phyloP scores from a whole-genome alignment of 257 asterid genomes.

The Solanum medicagineum region DNA sequence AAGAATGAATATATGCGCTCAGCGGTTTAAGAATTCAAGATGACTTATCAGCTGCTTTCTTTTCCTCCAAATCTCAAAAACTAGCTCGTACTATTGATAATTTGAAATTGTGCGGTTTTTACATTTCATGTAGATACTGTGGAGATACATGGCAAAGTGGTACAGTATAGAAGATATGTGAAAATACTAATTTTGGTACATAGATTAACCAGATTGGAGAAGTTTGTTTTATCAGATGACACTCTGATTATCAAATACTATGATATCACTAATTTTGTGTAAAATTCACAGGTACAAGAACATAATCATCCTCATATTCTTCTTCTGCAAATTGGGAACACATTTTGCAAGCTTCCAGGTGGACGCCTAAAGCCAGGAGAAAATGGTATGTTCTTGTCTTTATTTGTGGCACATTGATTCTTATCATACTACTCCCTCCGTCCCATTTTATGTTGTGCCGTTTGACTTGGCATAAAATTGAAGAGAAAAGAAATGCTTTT shows the following conservation, averaged over 20 bases:
- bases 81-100: background rate
- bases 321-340: constrained; percentile 94
- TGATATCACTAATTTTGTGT: background rate
- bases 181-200: background rate
- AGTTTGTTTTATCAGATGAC: background rate
- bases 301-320: constrained; percentile 98
- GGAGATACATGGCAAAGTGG: background rate
- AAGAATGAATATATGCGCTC: background rate
- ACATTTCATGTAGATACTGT: background rate
- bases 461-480: too few relatives aligned
- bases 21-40: background rate
- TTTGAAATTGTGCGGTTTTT: background rate
- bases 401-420: background rate
- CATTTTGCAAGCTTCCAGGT: constrained; percentile 98
- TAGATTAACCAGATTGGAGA: background rate
- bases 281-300: constrained; percentile 73
- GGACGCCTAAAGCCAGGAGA: constrained; percentile 98
- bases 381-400: constrained; percentile 41
- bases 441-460: too few relatives aligned
- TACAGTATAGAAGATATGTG: background rate
- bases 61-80: background rate
- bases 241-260: background rate
- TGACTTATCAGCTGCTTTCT: background rate
- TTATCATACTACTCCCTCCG: background rate
- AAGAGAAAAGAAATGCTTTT: too few relatives aligned